Evolutionary conservation across 345 rosid species (phyloP), one percentile per base, ranked within the genome.

Genomic region (Citrus mangshanensis): DNA sequence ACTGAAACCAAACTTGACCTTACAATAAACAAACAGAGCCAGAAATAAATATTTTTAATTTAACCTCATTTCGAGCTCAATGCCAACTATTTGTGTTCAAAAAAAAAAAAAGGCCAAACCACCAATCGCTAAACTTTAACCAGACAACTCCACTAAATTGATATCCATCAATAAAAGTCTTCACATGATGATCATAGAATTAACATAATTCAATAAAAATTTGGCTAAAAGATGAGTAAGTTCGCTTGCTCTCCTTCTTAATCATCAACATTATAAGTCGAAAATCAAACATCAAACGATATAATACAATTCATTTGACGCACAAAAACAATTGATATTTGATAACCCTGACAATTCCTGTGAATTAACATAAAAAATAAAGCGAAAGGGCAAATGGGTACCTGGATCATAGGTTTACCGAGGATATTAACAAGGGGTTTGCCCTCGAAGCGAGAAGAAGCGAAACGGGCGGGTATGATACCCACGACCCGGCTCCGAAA

Each of bases 361-460:
- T 46, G 51, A 46, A 46, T 18, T 16, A 32, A 28, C 70, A 66
- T 68, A 9, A 62, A 58, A 60, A 34, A 49, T 8, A 21, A 63
- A 35, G 12, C 10, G 56, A 61, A 37, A 13, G 59, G 27, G 54
- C 40, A 72, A 68, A 40, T 56, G 73, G 79, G 74, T 74, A 94
- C 98, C 97, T 96, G 98, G 82, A 96, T 96, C 99, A 96, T 96
- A 85, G 99, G 97, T 84, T 94, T 96, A 67, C 98, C 98, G 30
- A 94, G 89, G 86, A 96, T 94, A 63, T 82, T 70, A 68, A 91
- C 95, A 55, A 96, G 90, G 58, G 98, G 99, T 82, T 96, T 96
- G 69, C 99, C 98, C 78, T 90, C 83, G 80, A 96, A 93, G 25
- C 98, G 91, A 81, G 98, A 89, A 51, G 99, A 96, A 66, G 97